Conservation (phyloP, 106 monocot genomes). For the Dendrobium nobile region DNA sequence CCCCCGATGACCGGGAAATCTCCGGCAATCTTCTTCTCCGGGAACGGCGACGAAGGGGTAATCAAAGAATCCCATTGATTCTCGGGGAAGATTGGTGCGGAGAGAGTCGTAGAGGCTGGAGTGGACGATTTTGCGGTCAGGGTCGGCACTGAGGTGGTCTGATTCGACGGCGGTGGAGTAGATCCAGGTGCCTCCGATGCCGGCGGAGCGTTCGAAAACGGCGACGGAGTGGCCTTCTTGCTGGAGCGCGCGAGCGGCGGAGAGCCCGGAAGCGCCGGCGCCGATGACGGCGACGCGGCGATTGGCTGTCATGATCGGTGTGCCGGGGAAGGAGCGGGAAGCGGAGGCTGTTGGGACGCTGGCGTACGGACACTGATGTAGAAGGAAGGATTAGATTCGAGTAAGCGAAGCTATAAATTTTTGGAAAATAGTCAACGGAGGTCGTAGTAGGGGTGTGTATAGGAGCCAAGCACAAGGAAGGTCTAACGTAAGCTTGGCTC, state of each 20-base stretch:
- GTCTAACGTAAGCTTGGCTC: too few relatives aligned
- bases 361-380: too few relatives aligned
- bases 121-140: slow-evolving; percentile 37
- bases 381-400: too few relatives aligned
- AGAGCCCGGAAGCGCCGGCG: slow-evolving; percentile 83
- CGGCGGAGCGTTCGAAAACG: slow-evolving; percentile 65
- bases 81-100: slow-evolving; percentile 84
- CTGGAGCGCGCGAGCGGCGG: slow-evolving; percentile 70
- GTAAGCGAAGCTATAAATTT: too few relatives aligned
- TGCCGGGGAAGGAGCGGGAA: too few relatives aligned
- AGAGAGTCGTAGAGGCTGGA: slow-evolving; percentile 84
- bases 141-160: slow-evolving; percentile 51
- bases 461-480: too few relatives aligned
- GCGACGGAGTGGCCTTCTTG: slow-evolving; percentile 60
- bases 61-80: slow-evolving; percentile 87
- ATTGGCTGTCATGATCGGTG: background rate
- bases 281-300: slow-evolving; percentile 83
- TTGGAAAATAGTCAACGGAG: too few relatives aligned
- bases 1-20: slow-evolving; percentile 73
- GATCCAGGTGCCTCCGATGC: slow-evolving; percentile 82
- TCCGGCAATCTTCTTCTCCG: slow-evolving; percentile 29
- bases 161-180: slow-evolving; percentile 55
- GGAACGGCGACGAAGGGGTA: slow-evolving; percentile 58
- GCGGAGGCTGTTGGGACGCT: too few relatives aligned
- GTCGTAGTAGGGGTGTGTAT: too few relatives aligned